Conservation (phyloP, 2,329 filamentous ascomycete species). For the Colletotrichum lindemuthianum region DNA sequence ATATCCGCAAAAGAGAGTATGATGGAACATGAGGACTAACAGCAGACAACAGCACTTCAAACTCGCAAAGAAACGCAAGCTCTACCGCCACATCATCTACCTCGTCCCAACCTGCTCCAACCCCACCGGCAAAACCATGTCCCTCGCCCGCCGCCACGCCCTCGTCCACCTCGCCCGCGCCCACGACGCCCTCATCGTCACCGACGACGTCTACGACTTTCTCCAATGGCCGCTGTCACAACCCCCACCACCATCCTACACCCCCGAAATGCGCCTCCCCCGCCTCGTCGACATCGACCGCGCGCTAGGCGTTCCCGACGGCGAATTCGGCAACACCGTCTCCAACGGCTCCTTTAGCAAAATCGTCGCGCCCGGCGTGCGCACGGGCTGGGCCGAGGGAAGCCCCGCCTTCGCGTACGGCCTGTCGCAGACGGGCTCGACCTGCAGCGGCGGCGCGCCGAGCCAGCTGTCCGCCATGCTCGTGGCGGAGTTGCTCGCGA, state of each 20-base stretch:
- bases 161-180: slow-evolving; percentile 82
- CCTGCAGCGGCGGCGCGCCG: slow-evolving; percentile 67
- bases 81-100: slow-evolving; percentile 90
- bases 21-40: background rate
- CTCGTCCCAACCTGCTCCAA: slow-evolving; percentile 90
- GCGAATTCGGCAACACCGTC: slow-evolving; percentile 78
- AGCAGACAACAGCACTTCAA: slow-evolving; percentile 26
- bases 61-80: slow-evolving; percentile 62
- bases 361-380: slow-evolving; percentile 80
- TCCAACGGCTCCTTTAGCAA: slow-evolving; percentile 95
- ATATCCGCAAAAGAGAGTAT: background rate
- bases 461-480: slow-evolving; percentile 64
- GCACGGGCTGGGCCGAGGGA: slow-evolving; percentile 90
- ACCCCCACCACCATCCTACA: slow-evolving; percentile 42
- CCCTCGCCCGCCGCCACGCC: slow-evolving; percentile 69
- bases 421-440: slow-evolving; percentile 62
- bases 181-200: slow-evolving; percentile 83
- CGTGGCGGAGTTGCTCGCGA: slow-evolving; percentile 58
- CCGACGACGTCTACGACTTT: slow-evolving; percentile 95
- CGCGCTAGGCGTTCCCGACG: slow-evolving; percentile 64
- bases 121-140: slow-evolving; percentile 86
- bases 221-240: slow-evolving; percentile 77
- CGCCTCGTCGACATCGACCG: slow-evolving; percentile 83
- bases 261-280: slow-evolving; percentile 64
- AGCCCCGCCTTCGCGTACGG: slow-evolving; percentile 64